Base-by-base conservation (phyloP, 2,329 filamentous ascomycete genomes). In the Cercospora brassicicola region DNA sequence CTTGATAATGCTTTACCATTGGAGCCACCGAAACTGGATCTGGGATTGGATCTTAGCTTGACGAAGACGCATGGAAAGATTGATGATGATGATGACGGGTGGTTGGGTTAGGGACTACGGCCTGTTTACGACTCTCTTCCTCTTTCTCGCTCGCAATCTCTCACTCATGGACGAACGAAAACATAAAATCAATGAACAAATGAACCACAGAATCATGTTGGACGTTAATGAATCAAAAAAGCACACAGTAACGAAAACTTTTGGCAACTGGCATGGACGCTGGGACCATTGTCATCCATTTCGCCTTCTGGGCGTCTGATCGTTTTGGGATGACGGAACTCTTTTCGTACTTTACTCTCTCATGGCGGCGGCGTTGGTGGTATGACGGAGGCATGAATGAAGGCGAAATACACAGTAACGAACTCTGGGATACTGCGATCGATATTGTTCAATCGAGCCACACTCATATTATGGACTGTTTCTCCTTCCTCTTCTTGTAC, bases 71-170 rank as follows among this genome's bases (percentile, higher is more conserved):
- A 65, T 45, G 55, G 65, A 4, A 67, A 57, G 48, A 55, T 39
- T 9, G 59, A 67, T 60, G 68, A 73, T 67, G 75, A 77, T 66
- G 73, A 75, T 64, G 75, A 20, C 18, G 18, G 75, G 65, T 77
- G 76, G 76, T 70, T 77, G 62, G 76, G 74, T 57, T 77, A 64
- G 62, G 62, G 62, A 45, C 51, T 64, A 26, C 31, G 62, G 51
- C 30, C 62, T 39, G 62, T 64, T 45, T 36, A 64, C 26, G 30
- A 55, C 18, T 15, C 55, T 59, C 55, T 36, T 59, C 31, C 28
- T 36, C 55, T 18, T 31, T n/a, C 26, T 11, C 15, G 9, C 28
- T 30, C 15, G 5, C 28, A 30, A 10, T 13, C 7, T 56, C 23
- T 39, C 31, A 11, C 59, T 42, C n/a, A 36, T 13, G 23, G 18